Conservation (phyloP, 108 stramenopile species). For the Schizochytrium sp. region DNA sequence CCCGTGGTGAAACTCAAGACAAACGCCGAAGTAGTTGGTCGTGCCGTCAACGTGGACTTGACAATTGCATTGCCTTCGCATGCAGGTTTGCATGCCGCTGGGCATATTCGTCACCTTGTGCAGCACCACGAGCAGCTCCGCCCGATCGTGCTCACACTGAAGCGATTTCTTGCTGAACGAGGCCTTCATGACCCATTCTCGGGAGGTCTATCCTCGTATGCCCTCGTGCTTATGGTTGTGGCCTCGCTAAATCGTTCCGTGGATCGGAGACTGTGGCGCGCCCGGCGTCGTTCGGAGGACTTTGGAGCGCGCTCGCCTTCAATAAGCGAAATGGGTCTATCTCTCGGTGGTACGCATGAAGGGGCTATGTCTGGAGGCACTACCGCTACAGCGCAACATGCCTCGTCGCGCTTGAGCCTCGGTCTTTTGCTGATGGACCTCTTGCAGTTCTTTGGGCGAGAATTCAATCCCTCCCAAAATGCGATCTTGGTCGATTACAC, state of each 20-base stretch:
- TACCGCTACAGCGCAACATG: not conserved
- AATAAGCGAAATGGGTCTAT: not conserved
- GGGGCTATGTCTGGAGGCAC: not conserved
- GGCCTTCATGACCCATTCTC: not conserved
- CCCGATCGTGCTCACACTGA: not conserved
- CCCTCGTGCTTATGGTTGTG: not conserved
- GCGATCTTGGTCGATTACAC: not conserved
- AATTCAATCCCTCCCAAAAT: not conserved
- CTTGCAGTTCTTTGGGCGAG: not conserved
- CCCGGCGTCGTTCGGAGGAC: not conserved
- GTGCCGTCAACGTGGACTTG: not conserved
- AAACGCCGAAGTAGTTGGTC: not conserved
- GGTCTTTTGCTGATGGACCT: not conserved
- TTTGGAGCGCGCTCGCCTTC: not conserved
- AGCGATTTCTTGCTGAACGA: not conserved
- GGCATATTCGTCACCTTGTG: not conserved
- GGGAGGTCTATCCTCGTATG: not conserved
- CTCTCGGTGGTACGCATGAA: not conserved
- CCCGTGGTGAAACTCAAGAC: not conserved
- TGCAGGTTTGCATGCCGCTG: not conserved
- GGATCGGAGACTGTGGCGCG: not conserved
- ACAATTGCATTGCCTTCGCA: constrained; percentile 12
- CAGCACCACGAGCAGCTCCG: not conserved
- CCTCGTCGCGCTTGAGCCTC: not conserved
- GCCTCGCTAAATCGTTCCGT: not conserved